Evolutionary conservation across 768 basidiomycete genomes (phyloP), one percentile per base, ranked within the genome.

Genomic region (Pholiota conissans): DNA sequence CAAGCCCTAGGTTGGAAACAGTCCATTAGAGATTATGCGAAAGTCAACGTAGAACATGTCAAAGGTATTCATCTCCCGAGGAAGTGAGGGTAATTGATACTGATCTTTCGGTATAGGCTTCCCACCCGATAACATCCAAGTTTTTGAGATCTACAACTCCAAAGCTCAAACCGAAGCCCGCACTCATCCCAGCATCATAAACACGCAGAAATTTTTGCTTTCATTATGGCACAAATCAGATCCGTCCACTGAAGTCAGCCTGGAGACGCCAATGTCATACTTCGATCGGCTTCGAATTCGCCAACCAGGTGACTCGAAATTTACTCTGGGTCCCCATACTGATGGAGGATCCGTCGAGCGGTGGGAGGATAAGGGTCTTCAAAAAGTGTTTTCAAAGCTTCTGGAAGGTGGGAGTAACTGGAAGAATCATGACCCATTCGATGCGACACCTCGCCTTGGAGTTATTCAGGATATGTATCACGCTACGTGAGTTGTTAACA

Each of bases 261-360:
- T 90, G 27, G 62, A 71, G 10, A 83, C 77, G 2, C 88, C 89
- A 0, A 71, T 92, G n/a, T 83, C 85, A 0, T 93, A 93, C 69
- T 89, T 84, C 57, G 91, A 93, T 70, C 79, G 91, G 5, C 72
- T 92, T 10, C 79, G 90, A 2, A 89, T 91, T 47, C 81, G 91
- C 5, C 79, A 78, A 27, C 88, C 90, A 0, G 91, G 90, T 0
- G 90, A 90, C 59, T 70, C 76, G 11, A 78, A 79, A 48, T 91
- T 91, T 65, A 79, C 83, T 0, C 73, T 91, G 2, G 88, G 85
- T 0, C 85, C 88, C 10, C 85, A 88, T 53, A 68, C 77, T 14
- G 82, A 84, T 49, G 77, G 77, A 0, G 84, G 83, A 9, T 76
- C 79, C 7, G 71, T 81, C 57, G 74, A 88, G 73, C 69, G 86